Evolutionary conservation across 768 basidiomycete genomes (phyloP), one percentile per base, ranked within the genome.

Genomic region (Cytidiella melzeri): DNA sequence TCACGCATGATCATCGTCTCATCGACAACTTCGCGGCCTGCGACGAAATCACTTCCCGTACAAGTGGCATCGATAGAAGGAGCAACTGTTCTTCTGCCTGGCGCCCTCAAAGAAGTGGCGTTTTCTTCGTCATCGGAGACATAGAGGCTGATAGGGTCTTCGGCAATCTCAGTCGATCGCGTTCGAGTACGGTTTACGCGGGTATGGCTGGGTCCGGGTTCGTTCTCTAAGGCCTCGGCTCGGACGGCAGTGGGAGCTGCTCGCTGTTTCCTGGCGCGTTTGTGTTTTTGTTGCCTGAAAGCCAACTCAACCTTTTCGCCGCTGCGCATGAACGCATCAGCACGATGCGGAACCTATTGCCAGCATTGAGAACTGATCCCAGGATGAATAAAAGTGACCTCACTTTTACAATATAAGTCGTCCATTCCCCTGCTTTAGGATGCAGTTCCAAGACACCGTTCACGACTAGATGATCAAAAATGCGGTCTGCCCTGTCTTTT

Each of bases 401-500:
- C n/a, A n/a, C n/a, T n/a, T n/a, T n/a, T n/a, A n/a, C n/a, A n/a
- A n/a, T n/a, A n/a, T n/a, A n/a, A n/a, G n/a, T n/a, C n/a, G n/a
- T n/a, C n/a, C n/a, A n/a, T n/a, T n/a, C n/a, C n/a, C n/a, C n/a
- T n/a, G n/a, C n/a, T n/a, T n/a, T n/a, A n/a, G n/a, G n/a, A n/a
- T n/a, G n/a, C n/a, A n/a, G n/a, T 30, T 41, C 41, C 34, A 47
- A 21, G 28, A 47, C n/a, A 21, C 39, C 46, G 41, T 24, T 23
- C 43, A 18, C 36, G 15, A 41, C 19, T 24, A 61, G 51, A 40
- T 52, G 50, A 37, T 59, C 55, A 21, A 56, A 42, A 12, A 63
- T 48, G 13, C 60, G 57, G n/a, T 92, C 90, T 9, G 79, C 57
- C 38, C 85, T 72, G 30, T 78, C 76, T 4, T 70, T 67, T 2